Evolutionary conservation across 2,329 filamentous ascomycete genomes (phyloP).

Genomic region (Botrytis fabae): DNA sequence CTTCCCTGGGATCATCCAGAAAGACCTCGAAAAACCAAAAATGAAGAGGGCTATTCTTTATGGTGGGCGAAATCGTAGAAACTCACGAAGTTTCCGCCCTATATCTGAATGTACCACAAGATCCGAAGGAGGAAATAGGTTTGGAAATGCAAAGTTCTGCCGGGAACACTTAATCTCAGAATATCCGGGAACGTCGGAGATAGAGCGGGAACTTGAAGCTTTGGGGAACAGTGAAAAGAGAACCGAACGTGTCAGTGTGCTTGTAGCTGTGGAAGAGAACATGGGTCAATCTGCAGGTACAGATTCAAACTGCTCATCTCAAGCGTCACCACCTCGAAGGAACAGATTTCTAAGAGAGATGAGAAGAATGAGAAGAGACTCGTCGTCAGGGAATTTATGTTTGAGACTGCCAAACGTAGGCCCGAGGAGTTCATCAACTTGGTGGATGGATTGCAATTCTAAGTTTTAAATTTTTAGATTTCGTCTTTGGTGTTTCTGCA

Average conservation of each 20-base stretch:
- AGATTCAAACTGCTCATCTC: not conserved
- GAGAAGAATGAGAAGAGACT: not conserved
- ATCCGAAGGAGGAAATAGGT: no score
- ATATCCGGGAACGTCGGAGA: no score
- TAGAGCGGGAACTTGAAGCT: not conserved
- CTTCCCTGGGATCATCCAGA: no score
- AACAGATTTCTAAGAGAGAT: not conserved
- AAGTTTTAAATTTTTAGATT: not conserved
- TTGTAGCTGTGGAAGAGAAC: not conserved
- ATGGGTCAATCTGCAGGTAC: not conserved
- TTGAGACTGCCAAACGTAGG: not conserved
- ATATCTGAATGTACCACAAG: no score
- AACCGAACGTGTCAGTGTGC: not conserved
- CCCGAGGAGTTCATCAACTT: not conserved
- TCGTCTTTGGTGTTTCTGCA: not conserved
- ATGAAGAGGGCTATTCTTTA: no score
- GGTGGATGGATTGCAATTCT: not conserved
- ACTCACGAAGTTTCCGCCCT: no score
- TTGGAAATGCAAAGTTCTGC: no score
- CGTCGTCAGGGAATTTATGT: not conserved
- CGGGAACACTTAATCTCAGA: no score
- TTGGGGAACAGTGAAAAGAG: not conserved
- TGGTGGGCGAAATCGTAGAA: no score
- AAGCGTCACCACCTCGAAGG: not conserved
- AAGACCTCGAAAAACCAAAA: no score